Base-by-base conservation (phyloP, 140 eudicot species). In the Oenanthe javanica region DNA sequence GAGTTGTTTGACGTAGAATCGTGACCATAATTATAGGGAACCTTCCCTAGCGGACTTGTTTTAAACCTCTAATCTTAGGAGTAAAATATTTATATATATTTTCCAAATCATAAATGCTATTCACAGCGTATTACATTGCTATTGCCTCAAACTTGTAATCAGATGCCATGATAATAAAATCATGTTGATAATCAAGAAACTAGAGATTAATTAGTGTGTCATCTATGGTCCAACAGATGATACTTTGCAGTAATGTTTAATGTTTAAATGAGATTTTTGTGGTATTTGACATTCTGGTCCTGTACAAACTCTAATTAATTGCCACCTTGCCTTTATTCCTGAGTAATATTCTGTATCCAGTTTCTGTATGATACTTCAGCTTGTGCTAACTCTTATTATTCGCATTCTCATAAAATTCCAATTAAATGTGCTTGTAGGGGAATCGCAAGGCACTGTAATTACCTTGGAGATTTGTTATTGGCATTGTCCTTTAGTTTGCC, bases 401-500 rank as follows among this genome's bases (percentile, higher is more conserved):
- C 9, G 45, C n/a, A 4, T 51, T 50, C 50, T 49, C 79, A 46
- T 49, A 48, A 4, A 75, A 16, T 75, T 69, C 5, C 47, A 47
- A 15, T 66, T 9, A 14, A 61, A 59, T 63, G 49, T 83, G 5
- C 73, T 50, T 82, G 79, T 79, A 95, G 99, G 99, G 99, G 97
- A 83, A 89, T 95, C 81, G 99, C 99, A 51, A 87, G 97, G 86
- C 99, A 95, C 83, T 84, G 97, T 75, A 95, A 95, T 76, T 95
- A 95, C 88, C 93, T 95, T 73, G 99, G 97, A 76, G 99, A 95
- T 85, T 83, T 95, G 87, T 87, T 95, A 82, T 21, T 95, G 89
- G 99, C 98, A 16, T 85, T 90, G 55, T 94, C 98, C 79, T 92
- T 95, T 80, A 95, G 99, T 83, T 83, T 95, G 84, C 99, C 99